A percentile compares a stretch with the other conserved stretches of the same genome.
phyloP scores from a whole-genome alignment of 2,329 filamentous ascomycete genomes.

The Aspergillus alliaceus region DNA sequence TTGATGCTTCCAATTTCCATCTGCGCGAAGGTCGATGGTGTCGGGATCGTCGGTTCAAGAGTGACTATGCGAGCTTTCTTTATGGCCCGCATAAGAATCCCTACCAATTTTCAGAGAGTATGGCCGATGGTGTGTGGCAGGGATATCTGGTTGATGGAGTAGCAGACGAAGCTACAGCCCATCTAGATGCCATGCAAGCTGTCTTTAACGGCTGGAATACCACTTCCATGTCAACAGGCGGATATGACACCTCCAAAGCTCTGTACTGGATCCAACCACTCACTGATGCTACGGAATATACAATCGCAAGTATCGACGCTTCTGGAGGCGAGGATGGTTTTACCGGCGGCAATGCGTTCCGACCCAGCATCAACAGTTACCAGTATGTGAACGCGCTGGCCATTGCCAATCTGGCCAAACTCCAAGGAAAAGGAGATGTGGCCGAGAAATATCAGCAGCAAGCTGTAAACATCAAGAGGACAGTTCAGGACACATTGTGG shows the following conservation, averaged over 20 bases:
- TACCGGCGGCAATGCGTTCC: constrained; percentile 41
- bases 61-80: constrained; percentile 46
- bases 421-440: constrained; percentile 25
- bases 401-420: constrained; percentile 40
- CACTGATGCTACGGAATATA: constrained; percentile 48
- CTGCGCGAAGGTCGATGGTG: constrained; percentile 47
- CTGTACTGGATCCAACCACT: constrained; percentile 47
- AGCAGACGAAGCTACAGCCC: constrained; percentile 27
- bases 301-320: constrained; percentile 46
- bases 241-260: constrained; percentile 39
- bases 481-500: constrained; percentile 44
- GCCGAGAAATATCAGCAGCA: constrained; percentile 24
- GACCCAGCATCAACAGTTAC: constrained; percentile 48
- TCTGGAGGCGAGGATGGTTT: constrained; percentile 39
- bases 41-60: constrained; percentile 45
- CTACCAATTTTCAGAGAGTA: constrained; percentile 46
- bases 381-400: constrained; percentile 46
- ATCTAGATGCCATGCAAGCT: constrained; percentile 27
- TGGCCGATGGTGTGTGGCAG: constrained; percentile 41
- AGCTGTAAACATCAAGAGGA: constrained; percentile 37
- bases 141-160: constrained; percentile 46
- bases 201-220: constrained; percentile 27
- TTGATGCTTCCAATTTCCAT: constrained; percentile 48
- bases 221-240: constrained; percentile 38
- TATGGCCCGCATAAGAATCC: constrained; percentile 40